Evolutionary conservation across 345 rosid species (phyloP), one percentile per base, ranked within the genome.

Genomic region (Cardamine occulta): DNA sequence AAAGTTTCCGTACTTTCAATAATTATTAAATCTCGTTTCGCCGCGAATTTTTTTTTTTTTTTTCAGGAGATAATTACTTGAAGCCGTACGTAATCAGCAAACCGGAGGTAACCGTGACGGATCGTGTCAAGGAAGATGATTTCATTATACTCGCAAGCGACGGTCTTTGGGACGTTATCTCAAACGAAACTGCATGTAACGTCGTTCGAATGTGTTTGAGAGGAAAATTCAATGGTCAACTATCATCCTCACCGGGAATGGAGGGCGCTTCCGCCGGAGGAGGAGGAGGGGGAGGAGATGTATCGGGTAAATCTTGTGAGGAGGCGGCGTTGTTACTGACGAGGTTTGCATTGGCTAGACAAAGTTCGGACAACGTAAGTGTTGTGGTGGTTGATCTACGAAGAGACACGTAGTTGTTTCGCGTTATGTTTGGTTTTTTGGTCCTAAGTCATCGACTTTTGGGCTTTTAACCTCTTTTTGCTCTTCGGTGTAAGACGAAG

Each of bases 81-180:
- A 95, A 92, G 63, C 98, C 99, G 0, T 95, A 87, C 48, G 98
- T 95, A 40, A 92, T 85, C 57, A 81, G 93, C 39, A 84, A 83
- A 39, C 98, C 97, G 77, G 97, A 91, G 74, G 93, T 94, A 69
- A 87, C 84, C 5, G 69, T 88, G 14, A 78, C 73, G 61, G 89
- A 90, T 5, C 85, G 98, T 66, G 79, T 81, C 37, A 84, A 32
- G 3, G 93, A 71, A 44, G 98, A 94, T 37, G 97, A 94, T 32
- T 94, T 90, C 47, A 62, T 94, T 48, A 92, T 94, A 12, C 79
- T 92, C 10, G 98, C 92, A 23, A 90, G 90, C 51, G 98, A 90
- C 44, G 97, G 98, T 1, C 82, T 94, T 10, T 94, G 98, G 98
- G 97, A 94, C 69, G 98, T 90, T 47, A 92, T 94, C 56, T 84